Evolutionary conservation across 371 early-diverging fungal genomes (phyloP), one percentile per base, ranked within the genome.

Genomic region (Amoeboaphelidium protococcarum): DNA sequence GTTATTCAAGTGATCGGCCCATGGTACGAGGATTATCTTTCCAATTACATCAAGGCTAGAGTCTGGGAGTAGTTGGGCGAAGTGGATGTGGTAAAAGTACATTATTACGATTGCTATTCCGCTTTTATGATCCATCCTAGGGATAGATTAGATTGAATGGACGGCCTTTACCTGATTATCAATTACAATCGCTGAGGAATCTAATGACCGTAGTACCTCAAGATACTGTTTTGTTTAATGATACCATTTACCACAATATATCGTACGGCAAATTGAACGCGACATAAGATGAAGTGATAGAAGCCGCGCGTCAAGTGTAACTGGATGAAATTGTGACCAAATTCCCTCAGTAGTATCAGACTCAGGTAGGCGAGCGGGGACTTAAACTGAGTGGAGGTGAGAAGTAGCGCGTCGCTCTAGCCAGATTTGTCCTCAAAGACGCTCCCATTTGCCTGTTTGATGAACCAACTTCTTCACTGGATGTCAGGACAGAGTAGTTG

Each of bases 1-100:
- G 82, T 1, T 94, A 94, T 51, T 69, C 68, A 42, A 37, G 40
- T 23, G 46, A 42, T 20, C 3, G 21, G 16, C 50, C 19, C 10
- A 26, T 64, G 4, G 46, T 59, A n/a, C 50, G 49, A 1, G 46
- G 56, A 16, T 20, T 92, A 31, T 72, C 66, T 52, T 80, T 95
- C 54, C 69, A 66, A 23, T 74, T 98, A 12, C 78, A 80, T n/a
- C 68, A 76, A 0, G 92, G 95, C 16, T 65, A 71, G 21, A 81
- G 77, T 45, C 77, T 86, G 12, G 97, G 92, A 0, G 72, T 96
- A 60, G 91, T 94, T 1, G 97, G 97, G 0, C 85, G 88, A 6
- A 79, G 78, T 61, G 97, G 97, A 19, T 85, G 88, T 54, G 94
- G 58, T 16, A 57, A 86, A 61, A 80, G 81, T 1, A 84, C 85